phyloP scores from a whole-genome alignment of 768 basidiomycete species.

The Strobilomyces dryophilus region DNA sequence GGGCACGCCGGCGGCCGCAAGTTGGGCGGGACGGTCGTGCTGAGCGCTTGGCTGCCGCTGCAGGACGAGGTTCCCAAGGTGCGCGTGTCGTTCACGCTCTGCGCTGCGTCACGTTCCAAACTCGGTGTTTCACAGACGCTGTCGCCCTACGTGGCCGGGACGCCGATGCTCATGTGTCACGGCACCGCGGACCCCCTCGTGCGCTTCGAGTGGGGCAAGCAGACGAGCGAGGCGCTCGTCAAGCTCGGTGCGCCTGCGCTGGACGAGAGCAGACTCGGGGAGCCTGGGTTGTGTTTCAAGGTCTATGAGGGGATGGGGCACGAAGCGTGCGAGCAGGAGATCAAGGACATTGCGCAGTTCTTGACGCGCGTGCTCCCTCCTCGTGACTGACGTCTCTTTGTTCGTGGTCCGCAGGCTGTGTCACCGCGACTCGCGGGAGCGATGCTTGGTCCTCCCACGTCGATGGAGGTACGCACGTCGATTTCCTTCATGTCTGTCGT shows the following conservation, averaged over 20 bases:
- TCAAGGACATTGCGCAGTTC: conserved; percentile 68
- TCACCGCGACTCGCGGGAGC: neutral
- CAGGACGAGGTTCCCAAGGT: conserved; percentile 62
- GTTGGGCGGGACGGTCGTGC: conserved; percentile 64
- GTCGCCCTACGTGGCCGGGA: conserved; percentile 50
- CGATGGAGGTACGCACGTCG: neutral
- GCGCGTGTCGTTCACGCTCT: conserved; percentile 22
- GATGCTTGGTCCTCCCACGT: neutral
- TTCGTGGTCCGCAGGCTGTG: neutral
- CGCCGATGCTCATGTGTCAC: conserved; percentile 89
- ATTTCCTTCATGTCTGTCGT: neutral
- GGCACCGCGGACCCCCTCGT: conserved; percentile 77
- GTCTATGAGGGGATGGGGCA: conserved; percentile 68
- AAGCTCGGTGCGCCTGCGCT: conserved; percentile 45
- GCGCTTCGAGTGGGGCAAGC: conserved; percentile 45
- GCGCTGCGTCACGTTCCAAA: neutral
- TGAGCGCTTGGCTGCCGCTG: conserved; percentile 82
- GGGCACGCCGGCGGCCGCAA: conserved; percentile 41
- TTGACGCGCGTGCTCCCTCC: conserved; percentile 54
- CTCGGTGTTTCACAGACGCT: conserved; percentile 46
- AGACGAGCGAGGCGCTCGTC: conserved; percentile 55
- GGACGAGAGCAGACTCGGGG: conserved; percentile 25
- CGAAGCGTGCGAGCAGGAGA: conserved; percentile 55
- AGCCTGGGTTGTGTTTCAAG: conserved; percentile 58
- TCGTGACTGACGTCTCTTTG: conserved; percentile 3